Base-by-base conservation (phyloP, 495 filamentous ascomycete species). In the Staphylotrichum tortipilum region DNA sequence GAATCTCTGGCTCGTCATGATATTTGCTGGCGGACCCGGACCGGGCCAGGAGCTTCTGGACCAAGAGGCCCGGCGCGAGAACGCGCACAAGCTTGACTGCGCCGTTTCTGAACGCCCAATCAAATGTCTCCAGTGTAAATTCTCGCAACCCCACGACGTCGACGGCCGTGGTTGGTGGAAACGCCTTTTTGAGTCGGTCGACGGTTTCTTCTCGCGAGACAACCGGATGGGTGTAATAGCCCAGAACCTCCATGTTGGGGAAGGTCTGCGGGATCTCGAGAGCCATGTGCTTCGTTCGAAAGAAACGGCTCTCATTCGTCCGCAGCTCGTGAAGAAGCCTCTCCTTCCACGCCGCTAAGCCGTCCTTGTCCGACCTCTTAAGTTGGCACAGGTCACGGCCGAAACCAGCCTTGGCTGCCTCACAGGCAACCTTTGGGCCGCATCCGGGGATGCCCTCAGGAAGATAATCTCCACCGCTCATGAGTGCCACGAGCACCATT, bases 391-490 rank as follows among this genome's bases (percentile, higher is more conserved):
- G 70, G 47, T 87, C 82, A 30, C 75, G 76, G 1, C 92, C 92
- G 62, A 92, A 97, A 2, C 89, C 85, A 17, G 88, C 94, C 59
- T 79, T 78, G 23, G 92, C 90, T 46, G 94, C 94, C 57, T 95
- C 86, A 50, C 85, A 89, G 3, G 94, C 89, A 3, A 86, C 71
- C 59, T 88, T 94, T 44, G 86, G 79, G 9, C 94, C 94, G 56
- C 88, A 96, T 33, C 84, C 82, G 0, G 86, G 83, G 15, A 99
- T 82, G 0, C 94, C 94, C 45, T 86, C 88, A 2, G 92, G 89
- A 9, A 90, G 67, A 57, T 99, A 99, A 65, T 99, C 94, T 7
- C 92, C 92, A 9, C 94, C 92, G 60, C 88, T 95, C 76, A 99
- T 90, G 62, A 99, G 71, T 1, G 94, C 94, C 30, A 99, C 82